Evolutionary conservation across 352 stramenopile genomes (phyloP).

Genomic region (Pythium volutum): DNA sequence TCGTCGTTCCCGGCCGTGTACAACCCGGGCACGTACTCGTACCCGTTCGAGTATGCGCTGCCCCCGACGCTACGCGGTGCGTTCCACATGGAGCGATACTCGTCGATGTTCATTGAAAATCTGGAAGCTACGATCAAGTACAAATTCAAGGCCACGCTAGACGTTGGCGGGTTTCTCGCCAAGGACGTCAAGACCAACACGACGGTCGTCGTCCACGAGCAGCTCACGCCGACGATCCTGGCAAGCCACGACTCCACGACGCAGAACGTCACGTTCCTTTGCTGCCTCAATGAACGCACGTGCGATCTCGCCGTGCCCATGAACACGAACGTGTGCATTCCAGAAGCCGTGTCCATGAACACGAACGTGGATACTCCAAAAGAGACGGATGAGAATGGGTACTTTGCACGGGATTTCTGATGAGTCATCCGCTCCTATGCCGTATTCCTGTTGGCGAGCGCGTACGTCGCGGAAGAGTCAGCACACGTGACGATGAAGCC

Average conservation of each 20-base stretch:
- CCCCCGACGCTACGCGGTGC: slow-evolving; percentile 42
- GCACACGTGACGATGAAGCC: slow-evolving; percentile 3
- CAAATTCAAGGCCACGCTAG: slow-evolving; percentile 70
- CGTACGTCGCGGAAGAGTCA: slow-evolving; percentile 12
- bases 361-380: no score
- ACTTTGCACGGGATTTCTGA: no score
- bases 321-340: slow-evolving; percentile 73
- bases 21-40: slow-evolving; percentile 47
- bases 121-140: slow-evolving; percentile 70
- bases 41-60: slow-evolving; percentile 67
- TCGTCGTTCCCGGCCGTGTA: slow-evolving; percentile 36
- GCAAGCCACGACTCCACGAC: slow-evolving; percentile 51
- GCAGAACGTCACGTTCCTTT: slow-evolving; percentile 53
- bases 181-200: slow-evolving; percentile 64
- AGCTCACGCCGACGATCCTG: slow-evolving; percentile 39
- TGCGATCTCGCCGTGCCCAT: slow-evolving; percentile 55
- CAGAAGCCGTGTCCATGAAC: slow-evolving; percentile 25
- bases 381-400: no score
- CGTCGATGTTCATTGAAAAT: slow-evolving; percentile 36
- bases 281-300: slow-evolving; percentile 56
- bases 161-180: slow-evolving; percentile 54
- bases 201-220: slow-evolving; percentile 54
- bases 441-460: neutral
- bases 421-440: no score
- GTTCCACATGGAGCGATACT: slow-evolving; percentile 56